These are phyloP conservation scores for Tuber magnatum DNA, from an alignment of 495 filamentous ascomycete species.

Conservation along the genomic window DNA sequence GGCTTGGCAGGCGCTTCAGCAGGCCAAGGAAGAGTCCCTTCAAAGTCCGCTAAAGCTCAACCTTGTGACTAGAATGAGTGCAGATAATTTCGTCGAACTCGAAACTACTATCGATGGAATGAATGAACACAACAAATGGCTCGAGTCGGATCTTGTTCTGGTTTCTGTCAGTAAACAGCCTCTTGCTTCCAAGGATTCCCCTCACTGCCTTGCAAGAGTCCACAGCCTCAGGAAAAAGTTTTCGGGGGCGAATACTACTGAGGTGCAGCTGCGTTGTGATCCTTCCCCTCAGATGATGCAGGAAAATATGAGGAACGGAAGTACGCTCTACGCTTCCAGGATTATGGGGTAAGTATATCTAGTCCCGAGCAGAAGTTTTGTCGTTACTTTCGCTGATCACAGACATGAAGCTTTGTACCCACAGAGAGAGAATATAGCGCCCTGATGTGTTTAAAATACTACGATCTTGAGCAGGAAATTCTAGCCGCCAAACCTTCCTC, in stretches of 20 bases:
- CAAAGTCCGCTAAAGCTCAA: conserved; percentile 76
- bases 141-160: conserved; percentile 83
- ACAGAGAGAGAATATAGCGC: conserved; percentile 94
- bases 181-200: conserved; percentile 51
- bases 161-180: conserved; percentile 67
- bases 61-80: conserved; percentile 72
- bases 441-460: conserved; percentile 80
- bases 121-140: conserved; percentile 47
- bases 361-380: conserved; percentile 49
- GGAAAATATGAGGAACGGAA: conserved; percentile 39
- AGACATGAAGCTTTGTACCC: conserved; percentile 62
- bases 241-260: conserved; percentile 54
- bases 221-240: conserved; percentile 66
- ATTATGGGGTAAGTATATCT: conserved; percentile 50
- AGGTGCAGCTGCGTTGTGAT: conserved; percentile 77
- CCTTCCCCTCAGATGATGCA: conserved; percentile 48
- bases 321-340: conserved; percentile 42
- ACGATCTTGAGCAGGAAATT: conserved; percentile 89
- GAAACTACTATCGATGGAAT: conserved; percentile 70
- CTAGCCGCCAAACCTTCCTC: conserved; percentile 80
- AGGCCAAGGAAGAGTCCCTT: conserved; percentile 74
- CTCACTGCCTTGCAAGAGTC: conserved; percentile 81
- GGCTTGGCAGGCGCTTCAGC: conserved; percentile 90
- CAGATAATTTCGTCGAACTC: conserved; percentile 89
- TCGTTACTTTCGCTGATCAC: conserved; percentile 59